Evolutionary conservation across 345 rosid species (phyloP).

Genomic region (Dipteronia dyeriana): DNA sequence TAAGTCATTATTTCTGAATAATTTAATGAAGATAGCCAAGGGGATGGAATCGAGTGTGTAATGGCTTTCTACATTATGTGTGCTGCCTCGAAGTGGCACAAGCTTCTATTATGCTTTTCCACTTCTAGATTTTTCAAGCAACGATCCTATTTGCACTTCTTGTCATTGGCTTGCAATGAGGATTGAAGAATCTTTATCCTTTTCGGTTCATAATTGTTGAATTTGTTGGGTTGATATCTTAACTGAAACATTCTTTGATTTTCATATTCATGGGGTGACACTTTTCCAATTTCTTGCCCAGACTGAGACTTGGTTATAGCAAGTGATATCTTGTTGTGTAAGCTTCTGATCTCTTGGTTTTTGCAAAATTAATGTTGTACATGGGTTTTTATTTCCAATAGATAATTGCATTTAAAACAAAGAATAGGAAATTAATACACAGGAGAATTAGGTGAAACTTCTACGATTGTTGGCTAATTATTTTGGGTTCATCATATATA

Average conservation of each 20-base stretch:
- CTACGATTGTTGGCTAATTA: background rate
- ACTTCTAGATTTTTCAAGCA: background rate
- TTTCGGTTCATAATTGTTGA: background rate
- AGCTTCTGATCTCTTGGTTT: constrained; percentile 24
- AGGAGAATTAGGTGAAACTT: background rate
- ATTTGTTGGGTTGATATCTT: background rate
- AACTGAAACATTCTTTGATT: background rate
- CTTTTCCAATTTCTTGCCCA: constrained; percentile 62
- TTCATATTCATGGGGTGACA: constrained; percentile 96
- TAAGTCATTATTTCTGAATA: background rate
- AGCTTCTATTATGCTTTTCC: background rate
- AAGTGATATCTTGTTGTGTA: constrained; percentile 90
- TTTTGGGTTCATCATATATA: background rate
- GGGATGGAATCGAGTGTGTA: background rate
- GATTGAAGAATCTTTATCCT: background rate
- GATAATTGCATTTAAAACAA: background rate
- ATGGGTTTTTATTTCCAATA: background rate
- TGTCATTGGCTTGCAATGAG: background rate
- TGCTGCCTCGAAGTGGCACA: background rate
- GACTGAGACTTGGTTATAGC: constrained; percentile 89
- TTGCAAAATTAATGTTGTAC: background rate
- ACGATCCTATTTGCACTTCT: background rate
- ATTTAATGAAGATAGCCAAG: background rate
- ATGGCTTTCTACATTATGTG: background rate
- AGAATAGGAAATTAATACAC: background rate